phyloP scores from a whole-genome alignment of 2,329 filamentous ascomycete species.

The Hypoxylon sp. region DNA sequence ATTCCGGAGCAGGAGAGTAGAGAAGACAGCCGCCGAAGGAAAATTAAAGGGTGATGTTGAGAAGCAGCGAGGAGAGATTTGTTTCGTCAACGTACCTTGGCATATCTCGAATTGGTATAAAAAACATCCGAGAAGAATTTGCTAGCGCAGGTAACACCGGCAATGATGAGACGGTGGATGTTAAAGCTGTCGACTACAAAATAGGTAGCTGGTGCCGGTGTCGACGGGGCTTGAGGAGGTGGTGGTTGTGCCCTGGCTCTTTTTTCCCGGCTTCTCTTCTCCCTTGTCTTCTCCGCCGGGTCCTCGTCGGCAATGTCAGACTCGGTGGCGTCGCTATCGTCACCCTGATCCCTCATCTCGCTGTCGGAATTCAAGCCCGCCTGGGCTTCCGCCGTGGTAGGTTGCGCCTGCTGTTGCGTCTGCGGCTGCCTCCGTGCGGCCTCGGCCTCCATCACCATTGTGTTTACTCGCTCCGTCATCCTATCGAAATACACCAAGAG shows the following conservation, averaged over 20 bases:
- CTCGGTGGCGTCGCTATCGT: slow-evolving; percentile 55
- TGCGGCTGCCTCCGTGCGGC: slow-evolving; percentile 54
- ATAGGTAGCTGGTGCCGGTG: slow-evolving; percentile 59
- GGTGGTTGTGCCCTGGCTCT: slow-evolving; percentile 24
- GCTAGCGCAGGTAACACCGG: slow-evolving; percentile 96
- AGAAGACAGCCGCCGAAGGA: background rate
- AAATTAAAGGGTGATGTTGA: background rate
- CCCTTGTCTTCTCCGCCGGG: slow-evolving; percentile 50
- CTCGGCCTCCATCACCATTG: slow-evolving; percentile 74
- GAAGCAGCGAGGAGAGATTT: background rate
- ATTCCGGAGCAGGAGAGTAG: background rate
- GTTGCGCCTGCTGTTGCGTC: slow-evolving; percentile 42
- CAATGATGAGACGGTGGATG: slow-evolving; percentile 95
- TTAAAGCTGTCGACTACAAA: slow-evolving; percentile 99
- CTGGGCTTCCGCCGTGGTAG: slow-evolving; percentile 11
- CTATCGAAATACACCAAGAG: slow-evolving; percentile 97
- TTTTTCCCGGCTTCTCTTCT: slow-evolving; percentile 41
- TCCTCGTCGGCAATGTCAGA: slow-evolving; percentile 60
- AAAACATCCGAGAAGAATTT: slow-evolving; percentile 99
- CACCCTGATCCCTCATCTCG: slow-evolving; percentile 48
- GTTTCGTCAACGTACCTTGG: slow-evolving; percentile 76
- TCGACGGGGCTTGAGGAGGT: slow-evolving; percentile 25
- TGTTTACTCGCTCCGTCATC: slow-evolving; percentile 96
- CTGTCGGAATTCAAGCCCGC: slow-evolving; percentile 41
- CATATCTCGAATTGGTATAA: slow-evolving; percentile 98